Evolutionary conservation across 345 rosid genomes (phyloP).

Genomic region (Eucalyptus pumila): DNA sequence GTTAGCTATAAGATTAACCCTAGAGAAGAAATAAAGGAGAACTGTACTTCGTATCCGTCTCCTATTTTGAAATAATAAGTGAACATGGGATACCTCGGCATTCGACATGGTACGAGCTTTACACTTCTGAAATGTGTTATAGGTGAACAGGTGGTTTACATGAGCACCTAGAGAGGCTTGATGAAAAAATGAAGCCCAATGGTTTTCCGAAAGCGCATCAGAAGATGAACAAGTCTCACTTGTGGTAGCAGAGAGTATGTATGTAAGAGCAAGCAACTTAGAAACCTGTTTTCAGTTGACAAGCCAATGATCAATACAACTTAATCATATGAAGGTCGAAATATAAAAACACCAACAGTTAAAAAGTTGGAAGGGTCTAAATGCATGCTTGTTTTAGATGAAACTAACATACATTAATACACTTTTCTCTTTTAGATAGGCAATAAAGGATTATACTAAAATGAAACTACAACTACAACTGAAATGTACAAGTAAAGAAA

Average conservation of each 20-base stretch:
- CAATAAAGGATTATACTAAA: not conserved
- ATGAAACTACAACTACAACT: not conserved
- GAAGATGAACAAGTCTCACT: constrained; percentile 19
- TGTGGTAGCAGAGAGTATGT: constrained; percentile 43
- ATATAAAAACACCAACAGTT: not conserved
- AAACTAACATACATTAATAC: not conserved
- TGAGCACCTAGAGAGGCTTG: constrained; percentile 90
- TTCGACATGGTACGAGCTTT: not conserved
- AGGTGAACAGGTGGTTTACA: constrained; percentile 47
- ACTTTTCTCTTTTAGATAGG: not conserved
- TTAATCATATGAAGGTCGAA: not conserved
- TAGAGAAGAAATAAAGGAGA: not conserved
- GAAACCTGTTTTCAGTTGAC: constrained; percentile 44
- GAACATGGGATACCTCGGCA: not conserved
- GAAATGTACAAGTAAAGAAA: not conserved
- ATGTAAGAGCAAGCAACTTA: constrained; percentile 54
- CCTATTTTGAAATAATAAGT: not conserved
- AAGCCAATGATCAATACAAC: not conserved
- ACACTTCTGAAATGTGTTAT: constrained; percentile 18
- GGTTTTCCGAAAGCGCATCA: constrained; percentile 53
- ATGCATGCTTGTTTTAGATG: not conserved
- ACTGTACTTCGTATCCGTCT: not conserved
- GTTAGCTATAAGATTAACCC: not conserved
- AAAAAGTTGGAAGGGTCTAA: not conserved
- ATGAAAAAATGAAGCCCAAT: constrained; percentile 93